Evolutionary conservation across 2,329 filamentous ascomycete species (phyloP).

Genomic region (Aspergillus carbonarius): DNA sequence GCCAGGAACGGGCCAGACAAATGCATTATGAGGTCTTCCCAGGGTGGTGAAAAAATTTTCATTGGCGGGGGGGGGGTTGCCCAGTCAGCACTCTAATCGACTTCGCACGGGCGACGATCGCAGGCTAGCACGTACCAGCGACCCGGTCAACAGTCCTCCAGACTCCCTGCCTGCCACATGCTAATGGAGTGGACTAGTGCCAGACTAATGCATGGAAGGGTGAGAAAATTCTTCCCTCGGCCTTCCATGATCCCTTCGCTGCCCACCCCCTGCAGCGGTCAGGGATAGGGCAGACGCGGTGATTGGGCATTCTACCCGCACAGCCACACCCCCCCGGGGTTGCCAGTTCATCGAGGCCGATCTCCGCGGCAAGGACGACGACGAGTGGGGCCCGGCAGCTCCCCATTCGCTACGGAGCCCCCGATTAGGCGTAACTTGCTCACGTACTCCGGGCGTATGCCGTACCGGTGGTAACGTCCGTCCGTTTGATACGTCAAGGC

Average conservation of each 20-base stretch:
- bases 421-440: not conserved
- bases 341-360: not conserved
- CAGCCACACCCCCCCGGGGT: not conserved
- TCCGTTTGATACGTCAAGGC: not conserved
- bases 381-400: not conserved
- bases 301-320: not conserved
- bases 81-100: slow-evolving; percentile 1
- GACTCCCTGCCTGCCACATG: slow-evolving; percentile 9
- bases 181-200: not conserved
- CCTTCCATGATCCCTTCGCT: not conserved
- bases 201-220: slow-evolving; percentile 7
- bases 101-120: not conserved
- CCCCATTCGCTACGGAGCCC: not conserved
- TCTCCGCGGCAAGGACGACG: slow-evolving; percentile 2
- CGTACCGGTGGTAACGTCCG: not conserved
- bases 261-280: not conserved
- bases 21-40: not conserved
- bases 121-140: not conserved
- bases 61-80: not conserved
- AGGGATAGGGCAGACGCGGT: not conserved
- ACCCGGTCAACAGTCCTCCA: not conserved
- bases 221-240: slow-evolving; percentile 1
- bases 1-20: not conserved
- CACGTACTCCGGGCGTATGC: not conserved
- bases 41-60: slow-evolving; percentile 5